phyloP scores from a whole-genome alignment of 2,329 filamentous ascomycete genomes.

The Chaetomium sp. region DNA sequence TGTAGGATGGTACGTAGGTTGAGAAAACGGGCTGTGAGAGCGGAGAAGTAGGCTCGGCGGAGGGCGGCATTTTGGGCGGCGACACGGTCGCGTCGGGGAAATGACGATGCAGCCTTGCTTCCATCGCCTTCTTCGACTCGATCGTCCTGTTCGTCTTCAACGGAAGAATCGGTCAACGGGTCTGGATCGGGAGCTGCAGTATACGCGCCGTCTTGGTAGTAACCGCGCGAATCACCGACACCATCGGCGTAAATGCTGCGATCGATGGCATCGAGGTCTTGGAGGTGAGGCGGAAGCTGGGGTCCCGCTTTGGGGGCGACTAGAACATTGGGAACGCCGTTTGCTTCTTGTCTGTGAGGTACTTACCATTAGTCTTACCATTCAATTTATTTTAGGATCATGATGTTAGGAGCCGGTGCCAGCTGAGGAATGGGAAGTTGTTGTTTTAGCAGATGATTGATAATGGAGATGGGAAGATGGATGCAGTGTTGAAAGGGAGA shows the following conservation, averaged over 20 bases:
- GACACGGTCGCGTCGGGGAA: constrained; percentile 21
- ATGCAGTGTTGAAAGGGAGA: background rate
- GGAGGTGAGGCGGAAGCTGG: constrained; percentile 38
- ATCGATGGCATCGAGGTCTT: constrained; percentile 28
- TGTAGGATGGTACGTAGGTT: constrained; percentile 58
- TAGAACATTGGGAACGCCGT: constrained; percentile 63
- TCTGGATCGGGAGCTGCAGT: constrained; percentile 49
- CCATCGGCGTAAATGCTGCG: constrained; percentile 43
- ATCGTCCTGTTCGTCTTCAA: constrained; percentile 19
- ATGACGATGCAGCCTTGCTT: constrained; percentile 5
- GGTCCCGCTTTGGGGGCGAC: constrained; percentile 54
- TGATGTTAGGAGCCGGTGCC: background rate
- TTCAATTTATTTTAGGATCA: constrained; percentile 1
- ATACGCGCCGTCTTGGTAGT: constrained; percentile 75
- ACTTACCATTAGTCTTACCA: constrained; percentile 44
- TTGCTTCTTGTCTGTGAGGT: constrained; percentile 63
- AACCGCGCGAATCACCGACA: constrained; percentile 51
- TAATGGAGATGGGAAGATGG: background rate
- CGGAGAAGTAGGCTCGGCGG: constrained; percentile 60
- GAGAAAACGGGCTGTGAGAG: constrained; percentile 59
- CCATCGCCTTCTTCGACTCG: no score
- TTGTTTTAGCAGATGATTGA: constrained; percentile 27
- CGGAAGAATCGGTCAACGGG: constrained; percentile 14
- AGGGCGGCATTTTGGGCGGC: constrained; percentile 34
- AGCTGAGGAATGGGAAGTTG: constrained; percentile 14